phyloP scores from a whole-genome alignment of 495 filamentous ascomycete species.

The Symbiotaphrina buchneri region DNA sequence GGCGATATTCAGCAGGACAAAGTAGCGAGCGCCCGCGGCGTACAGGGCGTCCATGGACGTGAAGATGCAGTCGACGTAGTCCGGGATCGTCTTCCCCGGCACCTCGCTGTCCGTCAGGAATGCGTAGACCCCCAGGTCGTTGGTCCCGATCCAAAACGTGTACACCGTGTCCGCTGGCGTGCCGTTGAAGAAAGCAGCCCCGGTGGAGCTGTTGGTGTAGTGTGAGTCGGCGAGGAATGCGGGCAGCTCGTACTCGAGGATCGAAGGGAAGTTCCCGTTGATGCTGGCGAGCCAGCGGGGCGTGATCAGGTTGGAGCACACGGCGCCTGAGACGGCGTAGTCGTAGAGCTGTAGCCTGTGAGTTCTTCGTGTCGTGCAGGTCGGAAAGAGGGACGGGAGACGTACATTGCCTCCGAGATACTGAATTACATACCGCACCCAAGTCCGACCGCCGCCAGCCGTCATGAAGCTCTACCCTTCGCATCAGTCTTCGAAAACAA shows the following conservation, averaged over 20 bases:
- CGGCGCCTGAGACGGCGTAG: constrained; percentile 48
- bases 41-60: constrained; percentile 32
- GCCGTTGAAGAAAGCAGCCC: constrained; percentile 24
- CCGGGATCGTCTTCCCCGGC: constrained; percentile 28
- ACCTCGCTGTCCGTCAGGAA: constrained; percentile 40
- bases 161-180: constrained; percentile 38
- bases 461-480: no score
- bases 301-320: constrained; percentile 44
- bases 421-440: constrained; percentile 36
- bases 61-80: constrained; percentile 45
- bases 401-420: constrained; percentile 28
- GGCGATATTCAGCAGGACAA: constrained; percentile 41
- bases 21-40: constrained; percentile 37
- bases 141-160: constrained; percentile 58
- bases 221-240: constrained; percentile 39
- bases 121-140: constrained; percentile 40
- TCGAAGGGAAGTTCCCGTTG: constrained; percentile 30
- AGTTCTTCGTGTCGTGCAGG: no score
- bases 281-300: constrained; percentile 24
- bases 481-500: no score
- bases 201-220: constrained; percentile 16
- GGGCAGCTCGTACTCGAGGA: constrained; percentile 43
- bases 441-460: constrained; percentile 39
- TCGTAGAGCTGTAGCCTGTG: no score
- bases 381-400: no score